A percentile compares a stretch with the other conserved stretches of the same genome.
phyloP scores from a whole-genome alignment of 495 filamentous ascomycete genomes.

The Penicillium daleae region DNA sequence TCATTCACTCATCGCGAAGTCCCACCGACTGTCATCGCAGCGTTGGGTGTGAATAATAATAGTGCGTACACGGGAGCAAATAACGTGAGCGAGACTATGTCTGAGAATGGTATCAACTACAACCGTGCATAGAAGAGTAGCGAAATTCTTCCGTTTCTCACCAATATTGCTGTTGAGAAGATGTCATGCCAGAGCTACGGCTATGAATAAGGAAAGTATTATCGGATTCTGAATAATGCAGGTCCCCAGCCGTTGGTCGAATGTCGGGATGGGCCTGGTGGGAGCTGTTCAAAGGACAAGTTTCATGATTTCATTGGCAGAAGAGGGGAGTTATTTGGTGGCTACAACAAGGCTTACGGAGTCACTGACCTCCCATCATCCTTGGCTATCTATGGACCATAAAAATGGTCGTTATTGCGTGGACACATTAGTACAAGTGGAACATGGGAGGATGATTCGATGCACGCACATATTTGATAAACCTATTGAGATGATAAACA shows the following conservation, averaged over 20 bases:
- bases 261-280: slow-evolving; percentile 29
- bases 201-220: slow-evolving; percentile 21
- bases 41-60: not conserved
- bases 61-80: not conserved
- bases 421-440: not conserved
- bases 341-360: not conserved
- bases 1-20: not conserved
- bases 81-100: not conserved
- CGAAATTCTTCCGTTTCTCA: not conserved
- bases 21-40: not conserved
- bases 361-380: not conserved
- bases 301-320: not conserved
- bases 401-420: not conserved
- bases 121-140: not conserved
- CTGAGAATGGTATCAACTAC: not conserved
- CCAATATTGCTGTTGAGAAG: not conserved
- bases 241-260: slow-evolving; percentile 26
- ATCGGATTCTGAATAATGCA: slow-evolving; percentile 28
- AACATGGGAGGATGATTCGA: not conserved
- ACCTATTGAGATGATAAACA: too few relatives aligned
- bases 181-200: not conserved
- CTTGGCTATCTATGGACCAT: not conserved
- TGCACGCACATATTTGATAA: too few relatives aligned
- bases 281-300: slow-evolving; percentile 19
- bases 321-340: not conserved